Conservation (phyloP, 495 filamentous ascomycete species). For the Tuber melanosporum region DNA sequence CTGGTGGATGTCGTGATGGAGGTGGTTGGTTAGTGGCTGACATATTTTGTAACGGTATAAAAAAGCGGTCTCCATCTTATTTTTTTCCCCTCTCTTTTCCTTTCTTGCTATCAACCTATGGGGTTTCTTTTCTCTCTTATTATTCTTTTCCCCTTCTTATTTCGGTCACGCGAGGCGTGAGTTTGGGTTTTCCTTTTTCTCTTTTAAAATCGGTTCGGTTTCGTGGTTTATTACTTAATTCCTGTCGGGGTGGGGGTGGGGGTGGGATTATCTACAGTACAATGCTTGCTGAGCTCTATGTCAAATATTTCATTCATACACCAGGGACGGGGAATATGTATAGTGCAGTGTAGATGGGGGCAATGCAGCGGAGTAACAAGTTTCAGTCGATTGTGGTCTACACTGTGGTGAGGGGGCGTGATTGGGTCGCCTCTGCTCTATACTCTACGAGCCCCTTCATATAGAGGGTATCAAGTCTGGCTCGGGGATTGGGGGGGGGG, state of each 20-base stretch:
- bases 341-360: neutral
- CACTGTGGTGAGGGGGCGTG: neutral
- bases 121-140: neutral
- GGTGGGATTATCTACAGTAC: neutral
- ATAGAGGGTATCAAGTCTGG: neutral
- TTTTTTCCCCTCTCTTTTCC: neutral
- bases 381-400: neutral
- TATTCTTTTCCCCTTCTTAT: neutral
- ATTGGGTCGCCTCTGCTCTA: neutral
- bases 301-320: constrained; percentile 3
- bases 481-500: neutral
- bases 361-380: neutral
- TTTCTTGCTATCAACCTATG: neutral
- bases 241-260: neutral
- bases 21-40: neutral
- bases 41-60: neutral
- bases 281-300: neutral
- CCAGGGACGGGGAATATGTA: neutral
- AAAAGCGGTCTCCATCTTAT: neutral
- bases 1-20: neutral
- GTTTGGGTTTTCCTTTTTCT: neutral
- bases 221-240: neutral
- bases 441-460: neutral
- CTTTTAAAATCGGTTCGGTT: neutral
- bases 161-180: constrained; percentile 1